Conservation (phyloP, 169 alveolate genomes). For the Cystoisospora suis region DNA sequence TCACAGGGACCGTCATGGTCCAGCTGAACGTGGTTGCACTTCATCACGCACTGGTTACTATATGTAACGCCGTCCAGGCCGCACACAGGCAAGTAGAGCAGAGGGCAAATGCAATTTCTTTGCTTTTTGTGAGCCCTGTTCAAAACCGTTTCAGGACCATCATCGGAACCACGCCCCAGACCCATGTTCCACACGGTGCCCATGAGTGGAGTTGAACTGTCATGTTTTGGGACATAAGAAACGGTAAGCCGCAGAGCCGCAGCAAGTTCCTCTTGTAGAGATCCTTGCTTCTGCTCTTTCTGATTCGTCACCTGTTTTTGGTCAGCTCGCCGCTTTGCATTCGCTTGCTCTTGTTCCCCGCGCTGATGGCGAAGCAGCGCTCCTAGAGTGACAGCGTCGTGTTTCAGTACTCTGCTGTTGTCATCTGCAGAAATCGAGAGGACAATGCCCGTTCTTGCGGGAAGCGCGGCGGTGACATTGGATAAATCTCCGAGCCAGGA, state of each 20-base stretch:
- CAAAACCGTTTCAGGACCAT: too few relatives aligned
- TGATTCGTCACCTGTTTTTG: background rate
- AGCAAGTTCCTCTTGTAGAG: background rate
- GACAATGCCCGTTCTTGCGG: background rate
- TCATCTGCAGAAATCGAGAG: background rate
- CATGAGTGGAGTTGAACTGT: background rate
- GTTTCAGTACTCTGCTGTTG: background rate
- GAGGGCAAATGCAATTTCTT: background rate
- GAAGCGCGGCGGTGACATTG: background rate
- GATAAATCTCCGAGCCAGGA: background rate
- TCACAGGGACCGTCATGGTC: conserved; percentile 7
- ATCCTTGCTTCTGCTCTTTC: background rate
- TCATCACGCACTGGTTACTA: conserved; percentile 16
- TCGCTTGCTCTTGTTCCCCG: background rate
- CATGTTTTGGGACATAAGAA: background rate
- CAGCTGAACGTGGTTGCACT: conserved; percentile 6
- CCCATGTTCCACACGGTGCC: background rate
- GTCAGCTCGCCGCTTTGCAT: background rate
- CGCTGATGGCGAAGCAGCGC: conserved; percentile 5
- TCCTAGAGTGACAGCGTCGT: background rate
- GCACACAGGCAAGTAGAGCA: background rate
- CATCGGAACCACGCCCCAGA: background rate
- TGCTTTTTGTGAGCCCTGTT: background rate
- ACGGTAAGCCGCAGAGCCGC: conserved; percentile 10
- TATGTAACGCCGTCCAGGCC: conserved; percentile 6